Evolutionary conservation across 306 rosid species (phyloP).

Genomic region (Lupinus albus): DNA sequence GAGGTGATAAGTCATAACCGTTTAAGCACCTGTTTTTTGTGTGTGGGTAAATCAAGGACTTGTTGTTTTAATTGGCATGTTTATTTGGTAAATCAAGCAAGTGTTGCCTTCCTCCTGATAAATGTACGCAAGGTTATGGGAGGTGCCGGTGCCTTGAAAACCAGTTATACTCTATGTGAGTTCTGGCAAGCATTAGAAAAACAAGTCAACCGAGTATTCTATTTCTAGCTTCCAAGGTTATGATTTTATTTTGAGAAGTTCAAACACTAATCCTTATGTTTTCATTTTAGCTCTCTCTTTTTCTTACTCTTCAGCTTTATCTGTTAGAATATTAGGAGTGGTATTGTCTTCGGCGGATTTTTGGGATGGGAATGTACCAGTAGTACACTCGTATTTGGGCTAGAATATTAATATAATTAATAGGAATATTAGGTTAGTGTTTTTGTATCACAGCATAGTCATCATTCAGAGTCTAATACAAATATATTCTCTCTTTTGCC

Average conservation of each 20-base stretch:
- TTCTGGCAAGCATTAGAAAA: slow-evolving; percentile 19
- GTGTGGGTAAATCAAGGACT: no score
- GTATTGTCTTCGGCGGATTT: not conserved
- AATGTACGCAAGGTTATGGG: slow-evolving; percentile 2
- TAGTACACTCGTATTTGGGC: not conserved
- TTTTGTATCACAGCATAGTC: slow-evolving; percentile 2
- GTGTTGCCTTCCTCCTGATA: not conserved
- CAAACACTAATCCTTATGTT: not conserved
- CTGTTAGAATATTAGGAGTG: not conserved
- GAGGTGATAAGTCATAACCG: not conserved
- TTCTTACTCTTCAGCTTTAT: not conserved
- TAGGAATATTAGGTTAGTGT: slow-evolving; percentile 4
- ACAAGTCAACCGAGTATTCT: not conserved
- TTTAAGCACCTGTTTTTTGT: not conserved
- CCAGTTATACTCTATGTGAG: slow-evolving; percentile 5
- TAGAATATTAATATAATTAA: slow-evolving; percentile 16
- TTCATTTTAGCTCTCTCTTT: slow-evolving; percentile 8
- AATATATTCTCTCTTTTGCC: slow-evolving; percentile 10
- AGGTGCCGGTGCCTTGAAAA: slow-evolving; percentile 4
- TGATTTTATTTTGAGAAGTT: not conserved
- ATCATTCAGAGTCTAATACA: slow-evolving; percentile 1
- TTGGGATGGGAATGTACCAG: not conserved
- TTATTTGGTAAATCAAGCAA: not conserved
- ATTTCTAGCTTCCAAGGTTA: not conserved
- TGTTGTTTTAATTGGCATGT: not conserved